These are phyloP conservation scores for Combretum micranthum DNA, from an alignment of 345 rosid genomes.

Conservation along the genomic window DNA sequence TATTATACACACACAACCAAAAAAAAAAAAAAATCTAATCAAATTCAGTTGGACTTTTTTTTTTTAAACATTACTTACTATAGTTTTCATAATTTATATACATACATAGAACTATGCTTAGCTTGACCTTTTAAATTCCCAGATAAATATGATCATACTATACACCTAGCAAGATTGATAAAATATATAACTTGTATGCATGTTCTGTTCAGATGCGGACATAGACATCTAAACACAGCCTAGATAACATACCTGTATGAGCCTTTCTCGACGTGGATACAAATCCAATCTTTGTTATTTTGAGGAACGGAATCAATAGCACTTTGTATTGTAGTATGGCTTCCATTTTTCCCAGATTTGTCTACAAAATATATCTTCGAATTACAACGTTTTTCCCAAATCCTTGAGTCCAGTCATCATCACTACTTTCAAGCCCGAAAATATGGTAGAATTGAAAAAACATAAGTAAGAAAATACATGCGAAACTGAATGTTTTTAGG, in stretches of 20 bases:
- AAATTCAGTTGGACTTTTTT: no score
- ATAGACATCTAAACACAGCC: not conserved
- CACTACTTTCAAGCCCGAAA: no score
- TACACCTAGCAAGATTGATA: no score
- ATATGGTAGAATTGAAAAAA: no score
- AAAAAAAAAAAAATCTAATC: no score
- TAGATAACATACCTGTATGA: conserved; percentile 31
- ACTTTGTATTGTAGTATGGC: conserved; percentile 46
- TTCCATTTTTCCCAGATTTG: conserved; percentile 31
- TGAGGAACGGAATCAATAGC: conserved; percentile 53
- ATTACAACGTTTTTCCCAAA: no score
- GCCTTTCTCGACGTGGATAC: conserved; percentile 42
- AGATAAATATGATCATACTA: no score
- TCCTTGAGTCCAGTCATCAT: no score
- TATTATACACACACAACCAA: not conserved
- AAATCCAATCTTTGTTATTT: conserved; percentile 41
- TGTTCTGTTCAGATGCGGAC: no score
- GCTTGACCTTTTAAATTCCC: not conserved
- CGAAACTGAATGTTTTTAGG: no score
- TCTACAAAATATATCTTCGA: conserved; percentile 25
- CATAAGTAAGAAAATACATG: no score
- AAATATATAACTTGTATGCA: not conserved
- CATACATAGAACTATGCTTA: not conserved
- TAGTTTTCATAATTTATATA: no score
- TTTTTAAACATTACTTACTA: not conserved